Percentiles rank a stretch among this genome's conserved stretches.
These are phyloP conservation scores for Perkinsus olseni DNA, from an alignment of 169 alveolate genomes.

Conservation along the genomic window DNA sequence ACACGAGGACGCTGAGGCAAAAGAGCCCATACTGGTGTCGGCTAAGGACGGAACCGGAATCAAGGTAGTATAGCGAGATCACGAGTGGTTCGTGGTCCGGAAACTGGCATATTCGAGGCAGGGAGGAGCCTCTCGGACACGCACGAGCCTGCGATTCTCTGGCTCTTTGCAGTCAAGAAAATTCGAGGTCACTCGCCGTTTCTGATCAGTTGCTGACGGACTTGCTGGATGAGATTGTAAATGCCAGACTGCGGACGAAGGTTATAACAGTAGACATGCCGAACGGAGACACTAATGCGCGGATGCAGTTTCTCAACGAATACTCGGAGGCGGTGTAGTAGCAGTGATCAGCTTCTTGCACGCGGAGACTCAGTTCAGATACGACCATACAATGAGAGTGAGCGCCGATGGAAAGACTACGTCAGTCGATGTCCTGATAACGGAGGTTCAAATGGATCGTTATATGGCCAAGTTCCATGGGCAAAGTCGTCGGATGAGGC, in stretches of 20 bases:
- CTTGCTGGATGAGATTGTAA: neutral
- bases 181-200: neutral
- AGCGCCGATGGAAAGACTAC: neutral
- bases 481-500: neutral
- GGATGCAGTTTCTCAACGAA: neutral
- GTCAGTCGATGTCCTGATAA: neutral
- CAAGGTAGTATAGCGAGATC: neutral
- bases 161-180: too few species aligned
- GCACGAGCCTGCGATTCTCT: too few species aligned
- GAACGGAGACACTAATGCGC: neutral
- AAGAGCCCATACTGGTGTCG: constrained; percentile 22
- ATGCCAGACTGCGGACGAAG: neutral
- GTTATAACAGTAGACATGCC: neutral
- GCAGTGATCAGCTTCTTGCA: neutral
- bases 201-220: neutral
- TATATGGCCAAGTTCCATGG: neutral
- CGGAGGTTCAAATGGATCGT: neutral
- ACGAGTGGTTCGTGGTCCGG: too few species aligned
- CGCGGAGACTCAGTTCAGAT: neutral
- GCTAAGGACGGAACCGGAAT: constrained; percentile 29
- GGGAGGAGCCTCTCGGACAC: too few species aligned
- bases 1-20: constrained; percentile 14
- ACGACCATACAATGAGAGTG: neutral
- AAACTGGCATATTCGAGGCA: too few species aligned
- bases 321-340: neutral